Base-by-base conservation (phyloP, 306 rosid genomes). In the Quercus cerris region DNA sequence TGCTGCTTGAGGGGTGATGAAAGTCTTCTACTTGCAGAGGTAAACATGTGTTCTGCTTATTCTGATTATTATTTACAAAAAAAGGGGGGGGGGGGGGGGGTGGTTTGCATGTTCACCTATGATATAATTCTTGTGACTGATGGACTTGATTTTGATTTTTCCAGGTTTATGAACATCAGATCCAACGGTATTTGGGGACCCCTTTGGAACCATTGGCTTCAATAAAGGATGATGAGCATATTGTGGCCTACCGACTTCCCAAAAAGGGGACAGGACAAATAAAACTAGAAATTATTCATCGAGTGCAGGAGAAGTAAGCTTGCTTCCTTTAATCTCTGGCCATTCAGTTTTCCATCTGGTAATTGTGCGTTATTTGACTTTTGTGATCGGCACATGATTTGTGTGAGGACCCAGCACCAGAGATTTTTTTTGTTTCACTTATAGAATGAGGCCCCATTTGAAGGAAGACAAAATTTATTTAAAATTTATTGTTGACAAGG, bases 1-100 rank as follows among this genome's bases (percentile, higher is more conserved):
- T 96, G 99, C 83, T 96, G 97, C 93, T 84, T 96, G 93, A 91
- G 81, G 81, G 88, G 81, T 85, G 98, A 91, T 82, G 99, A 96
- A 85, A 87, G 76, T 86, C 98, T 96, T 88, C 85, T 96, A 76
- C 92, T 96, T 87, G 98, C 94, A 3, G 98, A 96, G 97, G 98
- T 88, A 84, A 83, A 80, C 63, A 71, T 78, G 72, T 81, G 66
- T 59, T 73, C 73, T 58, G 25, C 27, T 77, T 71, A 57, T 75
- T 74, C 57, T 63, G 69, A 70, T 5, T 56, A 46, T 77, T 52
- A 67, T 3, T 12, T 49, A 3, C 14, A 49, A 49, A 3, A 1
- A 46, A 0, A 1, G 4, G 1, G 15, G 1, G 1, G 14, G 14
- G 4, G 4, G 4, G 15, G 54, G 54, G 54, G 15, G 1, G 15